Base-by-base conservation (phyloP, 2,329 filamentous ascomycete species). In the Coccinonectria pachysandricola region DNA sequence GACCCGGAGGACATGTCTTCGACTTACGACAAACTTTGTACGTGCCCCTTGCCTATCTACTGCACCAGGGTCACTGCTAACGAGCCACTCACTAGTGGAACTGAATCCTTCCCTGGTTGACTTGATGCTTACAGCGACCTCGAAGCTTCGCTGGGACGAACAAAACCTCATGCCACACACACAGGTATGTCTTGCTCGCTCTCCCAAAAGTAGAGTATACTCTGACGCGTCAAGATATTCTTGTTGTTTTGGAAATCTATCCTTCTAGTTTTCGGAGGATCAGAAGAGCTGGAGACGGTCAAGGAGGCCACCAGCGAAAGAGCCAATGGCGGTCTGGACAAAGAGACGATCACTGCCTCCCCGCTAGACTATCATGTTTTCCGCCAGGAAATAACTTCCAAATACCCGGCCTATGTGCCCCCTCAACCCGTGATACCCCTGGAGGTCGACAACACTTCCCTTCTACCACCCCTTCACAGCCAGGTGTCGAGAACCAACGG, bases 321-420 rank as follows among this genome's bases (percentile, higher is more conserved):
- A 15, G 61, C 49, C 2, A 51, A 68, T 13, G 67, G 71, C 19
- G 69, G 68, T 33, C 75, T 76, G 42, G 71, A 75, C 26, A 79
- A 81, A 40, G 78, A 78, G n/a, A 64, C 82, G 22, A 88, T 98
- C 34, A 93, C 83, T 2, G 88, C 91, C 4, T 95, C 88, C 2
- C 91, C 91, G 4, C 62, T 98, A 8, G 91, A 98, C 48, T 98
- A 98, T 49, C 88, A 98, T 50, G 70, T 87, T 12, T 98, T 98
- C 49, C 79, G 91, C 18, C 88, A 95, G 52, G 91, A 98, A 52
- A 88, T 98, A 32, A 92, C 81, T 10, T 95, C 88, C 3, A 98
- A 98, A 57, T 98, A 98, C 51, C 91, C 91, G 8, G 83, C 91
- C 3, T 98, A 98, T 52, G 80, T 93, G 32, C 87, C 91, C 3